Base-by-base conservation (phyloP, 305 asterid species). In the Fraxinus greggii region DNA sequence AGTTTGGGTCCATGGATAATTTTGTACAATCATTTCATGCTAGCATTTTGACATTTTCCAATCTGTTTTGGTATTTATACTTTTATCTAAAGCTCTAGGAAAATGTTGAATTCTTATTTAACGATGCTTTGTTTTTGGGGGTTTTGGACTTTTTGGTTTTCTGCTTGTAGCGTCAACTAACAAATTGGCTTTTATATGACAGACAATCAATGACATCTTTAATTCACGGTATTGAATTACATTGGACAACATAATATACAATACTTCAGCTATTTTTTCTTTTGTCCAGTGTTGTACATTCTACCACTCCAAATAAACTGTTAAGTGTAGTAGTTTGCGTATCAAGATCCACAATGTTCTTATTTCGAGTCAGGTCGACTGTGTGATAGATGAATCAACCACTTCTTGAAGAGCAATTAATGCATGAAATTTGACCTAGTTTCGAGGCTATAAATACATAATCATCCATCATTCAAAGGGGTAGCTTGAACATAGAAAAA, bases 1-100 rank as follows among this genome's bases (percentile, higher is more conserved):
- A 29, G 77, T 29, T 61, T 75, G 88, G 79, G 42, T 4, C 65
- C 38, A 75, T 84, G 86, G 70, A 77, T 81, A 84, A 61, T 82
- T 80, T 77, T 89, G 90, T 85, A 85, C 80, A 88, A 89, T 85
- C 56, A 26, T 77, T 73, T 79, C 23, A 29, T 48, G 74, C 74
- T 28, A 65, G 7, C 73, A 65, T 65, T 26, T 65, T 65, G 73
- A 65, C 35, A 17, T 65, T n/a, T 65, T 26, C 13, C 32, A 10
- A 3, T 63, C 1, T 33, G 1, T 63, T 63, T 7, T 63, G 72
- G 31, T 63, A 19, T n/a, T 61, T 61, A 23, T 61, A 61, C 70
- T 61, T 59, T 59, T 48, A 59, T 59, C 26, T 7, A 24, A 21
- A 26, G 33, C 72, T 63, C 31, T 21, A 28, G 74, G 31, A 28